phyloP scores from a whole-genome alignment of 345 rosid genomes.

The Lepidium aucheri region DNA sequence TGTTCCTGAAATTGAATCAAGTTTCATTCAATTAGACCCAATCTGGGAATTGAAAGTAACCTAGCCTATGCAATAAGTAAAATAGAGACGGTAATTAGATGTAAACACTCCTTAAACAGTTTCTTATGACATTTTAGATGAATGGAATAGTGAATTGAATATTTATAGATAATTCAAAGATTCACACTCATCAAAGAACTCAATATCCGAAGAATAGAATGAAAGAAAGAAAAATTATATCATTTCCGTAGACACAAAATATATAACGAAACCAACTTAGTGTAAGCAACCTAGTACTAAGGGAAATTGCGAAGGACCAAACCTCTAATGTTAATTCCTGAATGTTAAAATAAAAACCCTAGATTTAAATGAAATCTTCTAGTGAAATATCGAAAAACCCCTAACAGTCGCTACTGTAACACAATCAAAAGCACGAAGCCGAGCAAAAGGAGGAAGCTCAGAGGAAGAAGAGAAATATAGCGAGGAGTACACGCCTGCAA shows the following conservation, averaged over 20 bases:
- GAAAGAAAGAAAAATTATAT: neutral
- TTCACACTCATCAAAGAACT: neutral
- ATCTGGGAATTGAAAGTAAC: neutral
- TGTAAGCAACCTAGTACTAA: neutral
- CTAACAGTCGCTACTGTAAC: neutral
- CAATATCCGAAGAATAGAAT: neutral
- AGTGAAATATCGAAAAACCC: neutral
- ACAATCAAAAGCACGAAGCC: neutral
- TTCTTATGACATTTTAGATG: neutral
- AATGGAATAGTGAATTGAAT: neutral
- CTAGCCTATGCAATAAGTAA: neutral
- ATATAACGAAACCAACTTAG: neutral
- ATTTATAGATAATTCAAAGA: neutral
- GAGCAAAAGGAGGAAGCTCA: neutral
- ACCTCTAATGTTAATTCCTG: neutral
- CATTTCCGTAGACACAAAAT: neutral
- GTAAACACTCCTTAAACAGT: neutral
- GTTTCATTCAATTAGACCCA: neutral
- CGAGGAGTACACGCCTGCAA: slow-evolving; percentile 37
- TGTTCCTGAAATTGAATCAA: slow-evolving; percentile 41
- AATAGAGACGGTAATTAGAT: neutral
- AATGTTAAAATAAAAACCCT: neutral
- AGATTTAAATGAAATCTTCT: slow-evolving; percentile 7
- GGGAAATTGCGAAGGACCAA: neutral
- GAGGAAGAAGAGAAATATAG: neutral